Conservation (phyloP, 257 asterid species). For the Forsythia suspensa region DNA sequence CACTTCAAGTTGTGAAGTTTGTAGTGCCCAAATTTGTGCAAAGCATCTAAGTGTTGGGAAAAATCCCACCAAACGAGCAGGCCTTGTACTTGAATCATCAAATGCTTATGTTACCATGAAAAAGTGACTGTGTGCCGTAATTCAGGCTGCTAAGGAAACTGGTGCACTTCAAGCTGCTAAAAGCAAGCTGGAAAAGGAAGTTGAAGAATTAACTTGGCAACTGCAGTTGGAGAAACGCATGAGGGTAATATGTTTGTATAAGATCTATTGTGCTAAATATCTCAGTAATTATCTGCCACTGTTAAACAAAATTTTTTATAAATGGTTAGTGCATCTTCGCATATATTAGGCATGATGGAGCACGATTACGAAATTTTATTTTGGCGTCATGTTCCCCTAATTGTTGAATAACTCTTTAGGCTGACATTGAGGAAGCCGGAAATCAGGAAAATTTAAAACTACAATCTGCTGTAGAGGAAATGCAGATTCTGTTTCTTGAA, state of each 20-base stretch:
- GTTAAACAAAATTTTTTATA: not conserved
- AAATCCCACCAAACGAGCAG: too few relatives aligned
- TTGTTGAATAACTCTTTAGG: constrained; percentile 24
- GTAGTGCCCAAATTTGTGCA: constrained; percentile 9
- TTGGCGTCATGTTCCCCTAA: constrained; percentile 6
- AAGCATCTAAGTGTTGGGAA: not conserved
- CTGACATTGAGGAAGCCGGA: constrained; percentile 58
- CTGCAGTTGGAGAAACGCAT: constrained; percentile 71
- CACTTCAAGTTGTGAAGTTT: constrained; percentile 2
- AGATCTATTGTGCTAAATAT: not conserved
- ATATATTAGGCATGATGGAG: not conserved
- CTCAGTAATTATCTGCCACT: not conserved
- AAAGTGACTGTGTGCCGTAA: not conserved
- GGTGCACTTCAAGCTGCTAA: constrained; percentile 91
- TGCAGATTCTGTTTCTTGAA: constrained; percentile 48
- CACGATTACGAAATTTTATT: not conserved
- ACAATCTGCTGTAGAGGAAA: constrained; percentile 65
- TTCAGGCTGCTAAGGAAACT: constrained; percentile 88
- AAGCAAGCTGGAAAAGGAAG: constrained; percentile 66
- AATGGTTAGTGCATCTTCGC: constrained; percentile 1
- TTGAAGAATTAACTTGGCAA: constrained; percentile 66
- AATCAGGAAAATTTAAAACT: constrained; percentile 55
- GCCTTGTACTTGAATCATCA: constrained; percentile 3
- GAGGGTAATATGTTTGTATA: constrained; percentile 44
- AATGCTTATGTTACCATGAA: constrained; percentile 10